Percentiles rank a stretch among this genome's conserved stretches.
Evolutionary conservation across 768 basidiomycete species (phyloP).

Genomic region (Amanita phalloides): DNA sequence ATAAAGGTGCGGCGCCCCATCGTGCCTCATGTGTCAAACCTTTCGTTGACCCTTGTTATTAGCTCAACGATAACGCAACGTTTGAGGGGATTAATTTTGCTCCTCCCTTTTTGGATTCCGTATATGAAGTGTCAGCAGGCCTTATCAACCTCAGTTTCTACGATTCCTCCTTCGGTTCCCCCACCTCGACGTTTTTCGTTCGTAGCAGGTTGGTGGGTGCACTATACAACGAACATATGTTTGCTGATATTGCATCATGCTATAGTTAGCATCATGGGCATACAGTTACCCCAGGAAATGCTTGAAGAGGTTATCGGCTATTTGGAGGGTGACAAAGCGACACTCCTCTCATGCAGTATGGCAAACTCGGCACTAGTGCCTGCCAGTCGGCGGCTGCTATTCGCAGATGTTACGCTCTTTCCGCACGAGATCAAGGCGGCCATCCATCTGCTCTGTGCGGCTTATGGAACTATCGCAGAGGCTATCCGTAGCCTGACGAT

Average conservation of each 20-base stretch:
- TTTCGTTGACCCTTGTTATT: no score
- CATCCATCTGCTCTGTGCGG: conserved; percentile 17
- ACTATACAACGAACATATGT: neutral
- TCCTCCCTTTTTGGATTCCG: no score
- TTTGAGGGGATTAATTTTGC: no score
- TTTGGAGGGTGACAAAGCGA: conserved; percentile 16
- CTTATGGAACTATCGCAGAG: conserved; percentile 18
- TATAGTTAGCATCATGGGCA: neutral
- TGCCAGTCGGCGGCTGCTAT: conserved; percentile 18
- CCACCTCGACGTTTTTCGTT: no score
- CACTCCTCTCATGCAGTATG: conserved; percentile 20
- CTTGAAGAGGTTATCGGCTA: conserved; percentile 20
- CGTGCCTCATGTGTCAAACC: no score
- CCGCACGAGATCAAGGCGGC: conserved; percentile 15
- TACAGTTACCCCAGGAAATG: conserved; percentile 22
- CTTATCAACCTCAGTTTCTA: no score
- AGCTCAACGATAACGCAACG: no score
- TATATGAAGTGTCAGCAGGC: no score
- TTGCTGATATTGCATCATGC: neutral
- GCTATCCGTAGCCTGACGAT: conserved; percentile 15
- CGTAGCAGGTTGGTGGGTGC: neutral
- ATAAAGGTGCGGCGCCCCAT: no score
- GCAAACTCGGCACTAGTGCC: conserved; percentile 17
- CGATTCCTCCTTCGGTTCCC: no score
- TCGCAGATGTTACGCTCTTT: conserved; percentile 17